Evolutionary conservation across 2,329 filamentous ascomycete genomes (phyloP), one percentile per base, ranked within the genome.

Genomic region (Microdochium paspali): DNA sequence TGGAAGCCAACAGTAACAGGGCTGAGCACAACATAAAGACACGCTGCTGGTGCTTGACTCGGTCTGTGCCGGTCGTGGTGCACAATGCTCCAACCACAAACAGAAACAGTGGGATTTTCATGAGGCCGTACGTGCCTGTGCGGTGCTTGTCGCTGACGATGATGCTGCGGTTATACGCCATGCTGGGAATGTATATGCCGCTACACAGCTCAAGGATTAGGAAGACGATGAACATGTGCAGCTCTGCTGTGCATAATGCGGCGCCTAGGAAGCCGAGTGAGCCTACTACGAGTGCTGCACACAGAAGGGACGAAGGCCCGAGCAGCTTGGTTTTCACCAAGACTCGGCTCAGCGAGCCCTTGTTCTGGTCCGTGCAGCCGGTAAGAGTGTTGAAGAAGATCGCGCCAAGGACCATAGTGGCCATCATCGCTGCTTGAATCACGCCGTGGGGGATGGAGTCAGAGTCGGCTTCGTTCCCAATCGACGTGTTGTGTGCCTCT

Each of bases 381-480:
- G 35, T 54, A 1, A 57, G 57, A 30, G 65, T 56, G 51, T 68
- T 71, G 59, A 80, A 80, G 6, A 72, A 52, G 24, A 79, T 66
- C 2, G 77, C 78, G n/a, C 78, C 76, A 6, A 78, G 67, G 61
- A 79, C 78, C 60, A 79, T 77, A 5, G 73, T 68, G 21, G 71
- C 72, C 79, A 82, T 80, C 57, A 81, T 77, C 35, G 69, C 70
- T 40, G 73, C 71, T 50, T 80, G 80, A 42, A 78, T 73, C 46
- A 78, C 66, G 7, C 76, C 74, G 51, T 79, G 76, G 0, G 66
- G 58, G 26, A 54, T 54, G 1, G 28, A 32, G 10, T 51, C 52
- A 9, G 30, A 51, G 15, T 48, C 46, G 10, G 28, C 35, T 6
- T 25, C 35, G 28, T 46, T 10, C 12, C 47, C 47, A 24, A 52